Conservation (phyloP, 768 basidiomycete genomes). For the Lyophyllum semitale region DNA sequence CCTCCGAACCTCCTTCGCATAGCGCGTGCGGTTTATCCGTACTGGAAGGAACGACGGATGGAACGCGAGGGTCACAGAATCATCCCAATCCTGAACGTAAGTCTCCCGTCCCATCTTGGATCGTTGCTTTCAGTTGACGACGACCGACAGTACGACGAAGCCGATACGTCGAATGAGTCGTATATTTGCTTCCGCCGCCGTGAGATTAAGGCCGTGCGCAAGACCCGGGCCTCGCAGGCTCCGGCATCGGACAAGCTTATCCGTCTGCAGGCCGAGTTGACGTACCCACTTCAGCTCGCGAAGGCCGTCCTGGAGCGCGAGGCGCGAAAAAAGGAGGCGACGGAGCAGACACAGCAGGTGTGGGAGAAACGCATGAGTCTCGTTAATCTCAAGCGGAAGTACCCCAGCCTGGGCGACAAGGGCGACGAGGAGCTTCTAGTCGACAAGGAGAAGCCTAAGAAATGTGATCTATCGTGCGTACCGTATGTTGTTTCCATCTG, state of each 20-base stretch:
- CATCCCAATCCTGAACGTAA: constrained; percentile 85
- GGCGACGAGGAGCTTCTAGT: constrained; percentile 72
- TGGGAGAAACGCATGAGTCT: constrained; percentile 81
- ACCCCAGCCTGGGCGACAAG: constrained; percentile 58
- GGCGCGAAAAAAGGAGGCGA: constrained; percentile 67
- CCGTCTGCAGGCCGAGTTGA: constrained; percentile 77
- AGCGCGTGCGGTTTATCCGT: constrained; percentile 76
- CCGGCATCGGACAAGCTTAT: constrained; percentile 87
- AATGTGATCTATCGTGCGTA: constrained; percentile 43
- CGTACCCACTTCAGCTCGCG: constrained; percentile 73
- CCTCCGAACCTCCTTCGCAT: constrained; percentile 64
- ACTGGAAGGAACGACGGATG: constrained; percentile 86
- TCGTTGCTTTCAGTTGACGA: constrained; percentile 1
- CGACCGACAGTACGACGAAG: constrained; percentile 73
- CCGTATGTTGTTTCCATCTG: too few species aligned
- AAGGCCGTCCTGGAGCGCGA: constrained; percentile 72
- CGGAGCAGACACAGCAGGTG: constrained; percentile 57
- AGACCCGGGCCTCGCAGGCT: constrained; percentile 90
- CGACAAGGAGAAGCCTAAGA: constrained; percentile 75
- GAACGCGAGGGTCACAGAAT: constrained; percentile 83
- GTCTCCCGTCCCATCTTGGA: constrained; percentile 23
- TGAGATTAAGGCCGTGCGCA: constrained; percentile 91
- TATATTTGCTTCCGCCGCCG: constrained; percentile 97
- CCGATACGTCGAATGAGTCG: constrained; percentile 86
- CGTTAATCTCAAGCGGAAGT: constrained; percentile 79